Evolutionary conservation across 306 rosid genomes (phyloP), one percentile per base, ranked within the genome.

Genomic region (Albizia julibrissin): DNA sequence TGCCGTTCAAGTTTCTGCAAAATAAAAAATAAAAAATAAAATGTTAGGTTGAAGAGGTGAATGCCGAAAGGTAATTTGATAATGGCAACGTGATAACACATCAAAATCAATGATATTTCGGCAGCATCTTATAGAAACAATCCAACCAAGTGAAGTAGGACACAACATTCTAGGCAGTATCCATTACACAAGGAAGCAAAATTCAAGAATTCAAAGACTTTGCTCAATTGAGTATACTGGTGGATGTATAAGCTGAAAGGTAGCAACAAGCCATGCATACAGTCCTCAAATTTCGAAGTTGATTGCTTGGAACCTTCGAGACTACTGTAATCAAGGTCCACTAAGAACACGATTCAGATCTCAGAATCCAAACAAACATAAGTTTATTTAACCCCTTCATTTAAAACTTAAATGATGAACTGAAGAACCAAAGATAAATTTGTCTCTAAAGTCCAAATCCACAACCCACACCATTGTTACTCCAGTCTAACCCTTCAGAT

Each of bases 1-100:
- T 75, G 85, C 80, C 74, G 74, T 33, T 85, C 84, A 15, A 84
- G 79, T 86, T 93, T 90, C 97, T 89, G 90, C 88, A 79, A 24
- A 50, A 68, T 59, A 52, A 50, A 3, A 16, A 15, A 19, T 39
- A 42, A 42, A 10, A 21, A 19, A 6, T 19, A 50, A 50, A 46
- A 59, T 9, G 39, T 84, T 43, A 72, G 79, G 56, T 42, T 39
- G n/a, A 76, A 77, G 54, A 73, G 61, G 84, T 39, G 40, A 61
- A 58, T 34, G 65, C 71, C 18, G 61, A 29, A 84, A 71, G 67
- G 39, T 24, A 64, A 78, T 42, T 75, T n/a, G 56, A 49, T 31
- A 39, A 13, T 22, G 59, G 50, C 9, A 76, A 8, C 42, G 59
- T 14, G 11, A 47, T 37, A 34, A n/a, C 59, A 2, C 13, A 64